A percentile compares a stretch with the other conserved stretches of the same genome.
Evolutionary conservation across 371 early-diverging fungal species (phyloP).

Genomic region (Saksenaea oblongispora): DNA sequence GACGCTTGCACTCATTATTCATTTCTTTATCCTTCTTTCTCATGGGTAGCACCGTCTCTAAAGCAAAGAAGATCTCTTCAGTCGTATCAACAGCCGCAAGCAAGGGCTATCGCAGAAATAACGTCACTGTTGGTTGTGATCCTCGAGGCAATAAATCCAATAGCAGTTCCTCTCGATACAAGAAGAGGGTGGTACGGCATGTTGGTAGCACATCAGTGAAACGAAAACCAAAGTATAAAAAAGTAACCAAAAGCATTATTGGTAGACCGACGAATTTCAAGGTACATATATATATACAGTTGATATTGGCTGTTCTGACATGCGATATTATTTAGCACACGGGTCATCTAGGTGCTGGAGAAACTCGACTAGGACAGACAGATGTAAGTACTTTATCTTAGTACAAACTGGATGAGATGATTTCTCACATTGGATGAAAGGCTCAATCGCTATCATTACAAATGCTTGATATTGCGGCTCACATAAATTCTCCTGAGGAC

Average conservation of each 20-base stretch:
- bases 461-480: constrained; percentile 11
- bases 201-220: background rate
- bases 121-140: constrained; percentile 1
- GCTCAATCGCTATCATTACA: constrained; percentile 1
- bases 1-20: no score
- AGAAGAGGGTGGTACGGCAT: background rate
- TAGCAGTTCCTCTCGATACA: background rate
- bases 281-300: constrained; percentile 1
- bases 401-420: no score
- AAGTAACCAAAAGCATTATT: constrained; percentile 24
- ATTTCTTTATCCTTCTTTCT: background rate
- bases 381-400: constrained; percentile 4
- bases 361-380: constrained; percentile 8
- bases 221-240: background rate
- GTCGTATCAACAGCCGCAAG: background rate
- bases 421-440: background rate
- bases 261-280: constrained; percentile 24
- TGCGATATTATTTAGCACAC: constrained; percentile 4
- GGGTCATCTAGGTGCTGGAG: constrained; percentile 10
- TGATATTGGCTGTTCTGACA: background rate
- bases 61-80: constrained; percentile 2
- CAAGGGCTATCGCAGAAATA: background rate
- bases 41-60: constrained; percentile 13
- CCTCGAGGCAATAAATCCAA: constrained; percentile 6
- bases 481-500: constrained; percentile 4